Percentiles rank a stretch among this genome's conserved stretches.
Conservation (phyloP, 306 rosid species). For the Prunus davidiana region DNA sequence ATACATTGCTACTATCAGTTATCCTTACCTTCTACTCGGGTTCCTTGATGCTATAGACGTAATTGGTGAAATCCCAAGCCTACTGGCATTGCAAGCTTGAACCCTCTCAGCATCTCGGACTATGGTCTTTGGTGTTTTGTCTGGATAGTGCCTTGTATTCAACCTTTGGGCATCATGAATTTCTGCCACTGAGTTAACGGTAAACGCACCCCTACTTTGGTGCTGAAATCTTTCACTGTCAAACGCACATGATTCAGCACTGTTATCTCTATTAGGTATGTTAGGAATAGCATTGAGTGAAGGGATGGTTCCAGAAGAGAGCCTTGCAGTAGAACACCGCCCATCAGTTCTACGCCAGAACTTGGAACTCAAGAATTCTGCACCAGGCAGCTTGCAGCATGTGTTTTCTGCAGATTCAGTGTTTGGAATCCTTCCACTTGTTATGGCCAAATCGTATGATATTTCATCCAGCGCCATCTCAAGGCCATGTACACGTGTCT, state of each 20-base stretch:
- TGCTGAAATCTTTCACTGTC: constrained; percentile 48
- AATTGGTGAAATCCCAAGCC: constrained; percentile 36
- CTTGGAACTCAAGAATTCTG: constrained; percentile 88
- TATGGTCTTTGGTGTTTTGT: constrained; percentile 32
- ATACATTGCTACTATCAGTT: neutral
- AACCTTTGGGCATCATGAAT: constrained; percentile 32
- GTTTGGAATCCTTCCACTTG: constrained; percentile 60
- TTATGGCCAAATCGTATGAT: constrained; percentile 76
- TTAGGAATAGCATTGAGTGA: constrained; percentile 37
- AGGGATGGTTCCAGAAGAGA: constrained; percentile 41
- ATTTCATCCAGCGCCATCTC: constrained; percentile 90
- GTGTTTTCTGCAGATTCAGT: constrained; percentile 53
- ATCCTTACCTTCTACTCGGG: constrained; percentile 34
- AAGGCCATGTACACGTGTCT: constrained; percentile 85
- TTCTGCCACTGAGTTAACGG: constrained; percentile 40
- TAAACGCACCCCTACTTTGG: constrained; percentile 38
- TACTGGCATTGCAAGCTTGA: constrained; percentile 37
- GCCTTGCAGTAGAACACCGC: constrained; percentile 51
- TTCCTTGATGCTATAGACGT: constrained; percentile 31
- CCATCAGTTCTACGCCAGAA: constrained; percentile 86
- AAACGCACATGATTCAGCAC: constrained; percentile 29
- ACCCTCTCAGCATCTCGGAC: constrained; percentile 39
- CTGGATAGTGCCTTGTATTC: constrained; percentile 25
- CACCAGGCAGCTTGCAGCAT: constrained; percentile 91
- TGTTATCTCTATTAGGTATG: constrained; percentile 34